A percentile compares a stretch with the other conserved stretches of the same genome.
phyloP scores from a whole-genome alignment of 2,329 filamentous ascomycete genomes.

The Phyllosticta citrichinensis region DNA sequence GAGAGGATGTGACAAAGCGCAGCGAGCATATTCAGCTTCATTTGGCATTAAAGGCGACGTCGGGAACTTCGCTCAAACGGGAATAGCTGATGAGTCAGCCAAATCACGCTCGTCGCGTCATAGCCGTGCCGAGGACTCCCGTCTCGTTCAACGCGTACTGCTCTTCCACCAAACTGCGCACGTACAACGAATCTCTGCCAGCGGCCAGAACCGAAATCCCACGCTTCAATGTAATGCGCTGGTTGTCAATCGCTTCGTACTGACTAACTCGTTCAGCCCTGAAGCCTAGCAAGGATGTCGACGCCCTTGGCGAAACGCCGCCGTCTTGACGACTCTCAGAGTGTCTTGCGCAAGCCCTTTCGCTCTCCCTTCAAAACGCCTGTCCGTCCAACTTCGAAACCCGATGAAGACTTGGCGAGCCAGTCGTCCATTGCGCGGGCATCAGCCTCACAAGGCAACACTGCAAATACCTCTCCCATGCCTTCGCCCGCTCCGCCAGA shows the following conservation, averaged over 20 bases:
- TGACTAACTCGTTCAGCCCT: slow-evolving; percentile 1
- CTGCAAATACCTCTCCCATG: not conserved
- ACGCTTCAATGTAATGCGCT: not conserved
- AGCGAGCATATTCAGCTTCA: not conserved
- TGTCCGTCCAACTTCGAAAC: not conserved
- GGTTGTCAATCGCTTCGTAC: not conserved
- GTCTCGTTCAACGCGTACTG: not conserved
- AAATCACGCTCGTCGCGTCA: not conserved
- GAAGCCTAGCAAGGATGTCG: slow-evolving; percentile 27
- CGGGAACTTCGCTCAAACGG: not conserved
- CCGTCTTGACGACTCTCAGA: slow-evolving; percentile 47
- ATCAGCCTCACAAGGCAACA: not conserved
- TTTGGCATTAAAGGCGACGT: not conserved
- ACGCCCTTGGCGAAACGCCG: slow-evolving; percentile 52
- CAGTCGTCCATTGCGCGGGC: not conserved
- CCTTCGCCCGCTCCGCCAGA: not conserved
- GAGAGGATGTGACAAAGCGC: not conserved
- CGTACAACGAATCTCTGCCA: not conserved
- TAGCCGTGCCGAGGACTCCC: not conserved
- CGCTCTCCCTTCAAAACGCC: slow-evolving; percentile 54
- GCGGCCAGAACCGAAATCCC: not conserved
- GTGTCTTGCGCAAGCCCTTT: slow-evolving; percentile 59
- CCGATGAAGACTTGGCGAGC: not conserved
- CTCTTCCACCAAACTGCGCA: not conserved
- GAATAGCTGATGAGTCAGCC: not conserved